Conservation (phyloP, 371 early-diverging fungal genomes). For the Capniomyces stellatus region DNA sequence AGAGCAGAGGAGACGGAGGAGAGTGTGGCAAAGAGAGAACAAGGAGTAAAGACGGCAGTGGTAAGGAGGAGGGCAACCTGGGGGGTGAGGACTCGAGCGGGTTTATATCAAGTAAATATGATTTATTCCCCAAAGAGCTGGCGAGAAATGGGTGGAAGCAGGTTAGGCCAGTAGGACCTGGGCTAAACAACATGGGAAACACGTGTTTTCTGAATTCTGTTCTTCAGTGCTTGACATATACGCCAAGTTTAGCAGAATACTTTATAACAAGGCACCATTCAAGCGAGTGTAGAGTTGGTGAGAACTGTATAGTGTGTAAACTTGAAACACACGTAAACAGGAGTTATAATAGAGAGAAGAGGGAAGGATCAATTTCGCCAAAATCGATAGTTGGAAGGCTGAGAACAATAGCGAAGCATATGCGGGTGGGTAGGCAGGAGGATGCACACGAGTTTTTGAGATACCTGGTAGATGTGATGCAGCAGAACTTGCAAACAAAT, state of each 20-base stretch:
- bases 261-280: constrained; percentile 38
- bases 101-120: constrained; percentile 40
- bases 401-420: constrained; percentile 47
- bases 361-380: constrained; percentile 37
- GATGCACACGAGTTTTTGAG: constrained; percentile 82
- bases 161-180: constrained; percentile 46
- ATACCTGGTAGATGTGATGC: constrained; percentile 47
- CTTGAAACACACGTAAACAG: constrained; percentile 26
- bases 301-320: constrained; percentile 26
- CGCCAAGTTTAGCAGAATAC: constrained; percentile 63
- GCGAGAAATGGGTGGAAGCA: constrained; percentile 32
- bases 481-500: constrained; percentile 27
- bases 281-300: constrained; percentile 16
- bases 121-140: constrained; percentile 34
- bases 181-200: constrained; percentile 77
- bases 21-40: background rate
- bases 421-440: constrained; percentile 67
- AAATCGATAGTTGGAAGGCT: constrained; percentile 46
- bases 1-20: too few relatives aligned
- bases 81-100: constrained; percentile 34
- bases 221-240: constrained; percentile 80
- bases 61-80: background rate
- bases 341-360: constrained; percentile 22
- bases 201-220: constrained; percentile 92
- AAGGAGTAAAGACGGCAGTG: background rate